These are phyloP conservation scores for Penicillium flavigenum DNA, from an alignment of 495 filamentous ascomycete genomes.

Conservation along the genomic window DNA sequence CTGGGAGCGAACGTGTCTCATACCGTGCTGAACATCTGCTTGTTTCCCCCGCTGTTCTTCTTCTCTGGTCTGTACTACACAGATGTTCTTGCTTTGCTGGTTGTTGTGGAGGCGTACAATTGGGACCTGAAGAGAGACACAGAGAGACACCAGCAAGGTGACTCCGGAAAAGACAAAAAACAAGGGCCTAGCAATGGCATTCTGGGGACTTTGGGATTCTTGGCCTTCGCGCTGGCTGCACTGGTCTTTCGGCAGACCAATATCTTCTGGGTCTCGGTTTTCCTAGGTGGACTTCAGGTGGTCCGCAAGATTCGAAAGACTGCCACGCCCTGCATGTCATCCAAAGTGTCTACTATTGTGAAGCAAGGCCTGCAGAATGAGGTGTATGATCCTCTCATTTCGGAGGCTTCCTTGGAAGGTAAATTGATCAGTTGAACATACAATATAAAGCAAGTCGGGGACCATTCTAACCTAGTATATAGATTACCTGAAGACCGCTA, in stretches of 20 bases:
- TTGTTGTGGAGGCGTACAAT: constrained; percentile 65
- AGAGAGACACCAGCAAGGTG: not conserved
- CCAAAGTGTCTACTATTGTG: constrained; percentile 29
- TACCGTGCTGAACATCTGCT: constrained; percentile 72
- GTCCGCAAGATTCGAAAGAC: constrained; percentile 44
- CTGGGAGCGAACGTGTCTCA: constrained; percentile 50
- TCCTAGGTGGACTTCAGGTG: constrained; percentile 73
- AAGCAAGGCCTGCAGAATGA: constrained; percentile 47
- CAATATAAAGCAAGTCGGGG: not conserved
- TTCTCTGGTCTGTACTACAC: constrained; percentile 95
- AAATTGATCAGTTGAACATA: constrained; percentile 7
- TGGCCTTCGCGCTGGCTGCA: constrained; percentile 56
- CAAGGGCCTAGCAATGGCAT: not conserved
- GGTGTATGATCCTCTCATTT: constrained; percentile 64
- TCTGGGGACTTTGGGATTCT: constrained; percentile 40
- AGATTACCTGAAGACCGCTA: constrained; percentile 60
- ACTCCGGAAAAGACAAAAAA: constrained; percentile 13
- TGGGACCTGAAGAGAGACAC: constrained; percentile 52
- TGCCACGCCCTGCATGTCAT: constrained; percentile 27
- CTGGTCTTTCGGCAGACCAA: constrained; percentile 90
- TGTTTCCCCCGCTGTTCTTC: constrained; percentile 93
- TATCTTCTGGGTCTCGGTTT: constrained; percentile 90
- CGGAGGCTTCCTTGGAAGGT: constrained; percentile 58
- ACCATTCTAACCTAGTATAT: constrained; percentile 23
- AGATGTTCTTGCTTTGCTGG: constrained; percentile 63